Evolutionary conservation across 805 yeast species (phyloP).

Genomic region (Candida endomychidarum): DNA sequence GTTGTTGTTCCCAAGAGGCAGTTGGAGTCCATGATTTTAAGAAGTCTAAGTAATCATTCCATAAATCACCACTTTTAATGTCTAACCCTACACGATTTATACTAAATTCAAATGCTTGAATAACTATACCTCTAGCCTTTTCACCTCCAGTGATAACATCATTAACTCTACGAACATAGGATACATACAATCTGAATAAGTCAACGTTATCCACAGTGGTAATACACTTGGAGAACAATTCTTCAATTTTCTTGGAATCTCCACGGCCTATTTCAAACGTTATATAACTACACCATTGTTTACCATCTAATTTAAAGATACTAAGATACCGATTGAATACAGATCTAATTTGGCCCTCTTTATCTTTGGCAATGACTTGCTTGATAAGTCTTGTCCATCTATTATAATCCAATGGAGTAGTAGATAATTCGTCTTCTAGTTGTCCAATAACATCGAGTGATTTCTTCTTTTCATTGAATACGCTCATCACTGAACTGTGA

Average conservation of each 20-base stretch:
- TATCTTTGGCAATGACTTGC: conserved; percentile 50
- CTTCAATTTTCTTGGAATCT: conserved; percentile 66
- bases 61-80: conserved; percentile 63
- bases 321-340: conserved; percentile 60
- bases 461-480: conserved; percentile 18
- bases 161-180: conserved; percentile 70
- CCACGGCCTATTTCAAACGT: conserved; percentile 62
- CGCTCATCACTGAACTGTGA: conserved; percentile 3
- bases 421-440: conserved; percentile 53
- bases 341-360: conserved; percentile 56
- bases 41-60: conserved; percentile 83
- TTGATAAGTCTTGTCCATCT: conserved; percentile 59
- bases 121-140: conserved; percentile 67
- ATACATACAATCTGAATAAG: conserved; percentile 75
- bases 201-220: conserved; percentile 61
- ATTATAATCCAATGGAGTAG: conserved; percentile 51
- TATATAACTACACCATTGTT: conserved; percentile 74
- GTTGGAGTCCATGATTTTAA: conserved; percentile 76
- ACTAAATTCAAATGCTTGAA: conserved; percentile 84
- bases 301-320: conserved; percentile 60
- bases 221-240: conserved; percentile 63
- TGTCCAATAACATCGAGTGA: conserved; percentile 56
- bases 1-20: conserved; percentile 81
- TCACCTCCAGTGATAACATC: conserved; percentile 79
- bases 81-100: conserved; percentile 77